phyloP scores from a whole-genome alignment of 257 asterid species.

The Perilla frutescens region DNA sequence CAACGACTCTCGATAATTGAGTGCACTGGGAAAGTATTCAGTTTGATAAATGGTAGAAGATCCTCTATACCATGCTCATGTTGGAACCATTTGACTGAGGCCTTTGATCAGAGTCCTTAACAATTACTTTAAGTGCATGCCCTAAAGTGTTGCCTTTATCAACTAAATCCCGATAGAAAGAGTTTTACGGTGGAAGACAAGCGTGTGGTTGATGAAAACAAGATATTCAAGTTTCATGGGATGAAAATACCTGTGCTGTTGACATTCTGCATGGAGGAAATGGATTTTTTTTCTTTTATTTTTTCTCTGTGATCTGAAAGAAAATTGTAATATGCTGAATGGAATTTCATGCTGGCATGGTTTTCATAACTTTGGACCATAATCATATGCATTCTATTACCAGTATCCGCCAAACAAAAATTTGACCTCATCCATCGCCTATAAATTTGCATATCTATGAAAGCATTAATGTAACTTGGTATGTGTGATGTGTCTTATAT shows the following conservation, averaged over 20 bases:
- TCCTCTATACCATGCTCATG: no score
- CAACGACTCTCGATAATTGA: no score
- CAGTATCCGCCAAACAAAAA: neutral
- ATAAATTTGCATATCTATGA: slow-evolving; percentile 13
- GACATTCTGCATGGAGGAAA: neutral
- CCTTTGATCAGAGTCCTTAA: no score
- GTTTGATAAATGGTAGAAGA: no score
- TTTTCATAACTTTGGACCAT: neutral
- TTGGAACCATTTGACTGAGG: no score
- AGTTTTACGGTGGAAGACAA: neutral
- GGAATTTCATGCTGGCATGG: slow-evolving; percentile 1
- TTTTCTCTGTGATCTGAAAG: neutral
- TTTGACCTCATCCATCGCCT: neutral
- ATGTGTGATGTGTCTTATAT: neutral
- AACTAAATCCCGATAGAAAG: neutral
- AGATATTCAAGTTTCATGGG: neutral
- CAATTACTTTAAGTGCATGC: neutral
- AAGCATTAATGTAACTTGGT: neutral
- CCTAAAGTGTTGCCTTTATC: neutral
- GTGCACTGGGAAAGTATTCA: no score
- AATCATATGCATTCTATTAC: neutral
- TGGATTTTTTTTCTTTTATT: neutral
- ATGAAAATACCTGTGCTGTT: slow-evolving; percentile 7
- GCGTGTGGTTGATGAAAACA: neutral
- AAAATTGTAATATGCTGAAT: neutral